Base-by-base conservation (phyloP, 2,329 filamentous ascomycete genomes). In the Pestalotiopsis sp. region DNA sequence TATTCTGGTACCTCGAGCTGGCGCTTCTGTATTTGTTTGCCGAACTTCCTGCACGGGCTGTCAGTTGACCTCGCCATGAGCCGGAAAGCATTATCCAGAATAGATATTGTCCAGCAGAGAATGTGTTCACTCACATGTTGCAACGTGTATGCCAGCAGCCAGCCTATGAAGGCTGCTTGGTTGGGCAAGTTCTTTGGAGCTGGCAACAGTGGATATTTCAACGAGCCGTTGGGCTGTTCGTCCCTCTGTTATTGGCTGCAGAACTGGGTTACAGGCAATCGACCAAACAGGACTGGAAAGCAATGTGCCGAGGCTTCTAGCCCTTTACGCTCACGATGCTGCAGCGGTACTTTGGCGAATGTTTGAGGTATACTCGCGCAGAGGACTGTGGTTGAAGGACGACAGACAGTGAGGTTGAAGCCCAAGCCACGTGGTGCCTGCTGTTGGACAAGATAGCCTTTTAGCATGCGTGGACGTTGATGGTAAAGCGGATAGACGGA, bases 1-100 rank as follows among this genome's bases (percentile, higher is more conserved):
- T 99, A 99, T 88, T 99, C 96, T 70, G 96, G 96, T 70, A 99
- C 95, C 81, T 99, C 96, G 77, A 99, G 93, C 88, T 99, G 96
- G 80, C 95, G 92, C 86, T 97, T 97, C 86, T 98, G 96, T 75
- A 99, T 97, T 81, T 98, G 94, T 87, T 99, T 99, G 82, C 96
- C 96, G 86, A 99, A 99, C 89, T 99, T 99, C 96, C 95, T 99
- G 77, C 65, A 71, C 69, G 66, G 68, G 69, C 59, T 68, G 78
- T 71, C 78, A 75, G 66, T 31, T 66, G 36, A 52, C 67, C 68
- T 4, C 57, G 39, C 17, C 64, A 41, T 25, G 25, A 36, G 31
- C 31, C 31, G 31, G 62, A 62, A 9, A 57, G 61, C 41, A 66
- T 59, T 23, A 52, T 59, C 27, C 36, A 4, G 31, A 13, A 41